Percentiles rank a stretch among this genome's conserved stretches.
phyloP scores from a whole-genome alignment of 2,329 filamentous ascomycete genomes.

The Emergomyces orientalis region DNA sequence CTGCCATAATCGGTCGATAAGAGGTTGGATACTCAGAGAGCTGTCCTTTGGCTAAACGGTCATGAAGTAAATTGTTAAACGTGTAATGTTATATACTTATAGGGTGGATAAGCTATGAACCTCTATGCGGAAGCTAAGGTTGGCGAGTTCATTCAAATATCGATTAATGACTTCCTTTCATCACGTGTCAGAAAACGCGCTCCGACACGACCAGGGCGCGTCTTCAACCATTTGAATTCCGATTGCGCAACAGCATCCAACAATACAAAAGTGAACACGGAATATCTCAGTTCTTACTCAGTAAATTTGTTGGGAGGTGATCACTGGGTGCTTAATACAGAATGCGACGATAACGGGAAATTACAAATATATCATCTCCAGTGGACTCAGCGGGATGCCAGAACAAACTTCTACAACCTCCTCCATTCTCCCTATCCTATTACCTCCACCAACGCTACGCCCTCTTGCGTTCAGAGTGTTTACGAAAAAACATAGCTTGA shows the following conservation, averaged over 20 bases:
- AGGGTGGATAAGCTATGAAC: background rate
- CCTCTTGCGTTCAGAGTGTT: slow-evolving; percentile 91
- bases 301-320: background rate
- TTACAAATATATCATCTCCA: background rate
- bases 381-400: slow-evolving; percentile 12
- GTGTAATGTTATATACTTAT: background rate
- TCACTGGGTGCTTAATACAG: background rate
- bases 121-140: background rate
- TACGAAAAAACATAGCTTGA: slow-evolving; percentile 94
- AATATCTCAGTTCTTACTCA: background rate
- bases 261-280: background rate
- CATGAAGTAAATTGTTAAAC: background rate
- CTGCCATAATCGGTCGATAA: background rate
- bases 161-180: background rate
- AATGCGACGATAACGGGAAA: slow-evolving; percentile 3
- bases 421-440: slow-evolving; percentile 74
- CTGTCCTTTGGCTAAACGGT: background rate
- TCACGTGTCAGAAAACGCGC: slow-evolving; percentile 3
- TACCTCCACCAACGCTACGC: slow-evolving; percentile 76
- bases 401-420: slow-evolving; percentile 26
- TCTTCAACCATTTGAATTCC: background rate
- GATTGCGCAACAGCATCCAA: background rate
- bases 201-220: background rate
- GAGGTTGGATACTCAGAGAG: background rate
- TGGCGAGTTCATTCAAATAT: background rate